Evolutionary conservation across 805 yeast species (phyloP).

Genomic region (Zygoascus ofunaensis): DNA sequence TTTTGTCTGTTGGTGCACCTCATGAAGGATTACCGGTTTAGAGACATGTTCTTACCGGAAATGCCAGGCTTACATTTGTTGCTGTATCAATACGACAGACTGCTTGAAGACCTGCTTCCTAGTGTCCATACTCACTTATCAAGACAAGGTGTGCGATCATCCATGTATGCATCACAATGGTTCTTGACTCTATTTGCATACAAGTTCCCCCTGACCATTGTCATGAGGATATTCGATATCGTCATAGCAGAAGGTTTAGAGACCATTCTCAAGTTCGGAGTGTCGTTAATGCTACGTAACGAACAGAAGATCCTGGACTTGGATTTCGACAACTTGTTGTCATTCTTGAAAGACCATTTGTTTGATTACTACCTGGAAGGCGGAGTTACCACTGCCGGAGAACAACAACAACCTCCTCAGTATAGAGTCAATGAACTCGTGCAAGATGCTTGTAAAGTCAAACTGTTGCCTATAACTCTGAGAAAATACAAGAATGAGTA

Average conservation of each 20-base stretch:
- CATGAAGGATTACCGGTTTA: slow-evolving; percentile 77
- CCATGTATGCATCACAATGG: slow-evolving; percentile 99
- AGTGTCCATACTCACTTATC: slow-evolving; percentile 62
- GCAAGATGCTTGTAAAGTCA: slow-evolving; percentile 63
- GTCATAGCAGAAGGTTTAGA: slow-evolving; percentile 88
- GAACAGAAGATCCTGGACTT: slow-evolving; percentile 48
- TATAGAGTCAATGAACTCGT: slow-evolving; percentile 71
- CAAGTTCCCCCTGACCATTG: slow-evolving; percentile 85
- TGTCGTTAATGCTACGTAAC: slow-evolving; percentile 68
- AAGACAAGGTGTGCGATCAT: slow-evolving; percentile 79
- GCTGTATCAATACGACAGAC: slow-evolving; percentile 82
- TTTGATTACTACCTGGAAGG: slow-evolving; percentile 56
- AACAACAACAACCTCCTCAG: slow-evolving; percentile 20
- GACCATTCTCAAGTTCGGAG: slow-evolving; percentile 72
- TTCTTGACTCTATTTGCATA: slow-evolving; percentile 90
- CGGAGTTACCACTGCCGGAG: not conserved
- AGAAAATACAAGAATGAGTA: slow-evolving; percentile 66
- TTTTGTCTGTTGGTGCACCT: slow-evolving; percentile 71
- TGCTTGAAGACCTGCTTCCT: slow-evolving; percentile 71
- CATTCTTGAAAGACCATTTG: slow-evolving; percentile 68
- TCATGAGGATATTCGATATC: slow-evolving; percentile 77
- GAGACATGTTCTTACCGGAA: slow-evolving; percentile 71
- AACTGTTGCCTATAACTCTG: slow-evolving; percentile 63
- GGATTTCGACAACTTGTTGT: slow-evolving; percentile 67
- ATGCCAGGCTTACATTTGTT: slow-evolving; percentile 88